Conservation (phyloP, 768 basidiomycete genomes). For the Hericium erinaceus region DNA sequence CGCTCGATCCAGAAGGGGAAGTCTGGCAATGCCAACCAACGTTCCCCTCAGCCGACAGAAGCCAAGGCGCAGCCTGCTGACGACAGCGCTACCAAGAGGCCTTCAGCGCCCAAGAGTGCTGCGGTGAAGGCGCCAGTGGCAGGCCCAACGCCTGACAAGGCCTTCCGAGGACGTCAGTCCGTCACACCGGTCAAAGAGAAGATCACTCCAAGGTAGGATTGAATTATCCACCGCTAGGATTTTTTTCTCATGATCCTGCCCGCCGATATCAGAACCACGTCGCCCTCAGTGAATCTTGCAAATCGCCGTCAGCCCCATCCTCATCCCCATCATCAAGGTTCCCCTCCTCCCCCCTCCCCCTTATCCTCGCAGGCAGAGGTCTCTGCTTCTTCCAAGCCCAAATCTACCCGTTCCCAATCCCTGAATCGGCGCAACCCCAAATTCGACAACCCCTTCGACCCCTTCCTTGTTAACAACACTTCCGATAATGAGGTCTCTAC, state of each 20-base stretch:
- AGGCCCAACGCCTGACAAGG: conserved; percentile 18
- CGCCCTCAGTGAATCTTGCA: conserved; percentile 31
- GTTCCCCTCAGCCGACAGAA: conserved; percentile 19
- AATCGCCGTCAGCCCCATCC: conserved; percentile 36
- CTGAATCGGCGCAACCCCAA: conserved; percentile 27
- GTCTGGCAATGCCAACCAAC: conserved; percentile 12
- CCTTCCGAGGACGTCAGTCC: conserved; percentile 23
- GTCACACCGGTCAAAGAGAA: conserved; percentile 36
- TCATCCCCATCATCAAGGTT: conserved; percentile 52
- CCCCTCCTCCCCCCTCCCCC: conserved; percentile 37
- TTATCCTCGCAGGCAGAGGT: conserved; percentile 63
- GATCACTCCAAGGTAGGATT: conserved; percentile 30
- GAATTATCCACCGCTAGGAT: neutral
- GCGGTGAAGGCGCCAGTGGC: conserved; percentile 5
- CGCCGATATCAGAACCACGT: conserved; percentile 31
- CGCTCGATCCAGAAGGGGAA: conserved; percentile 30
- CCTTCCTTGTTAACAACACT: conserved; percentile 40
- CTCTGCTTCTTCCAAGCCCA: conserved; percentile 16
- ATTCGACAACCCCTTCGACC: conserved; percentile 36
- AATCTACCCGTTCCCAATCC: conserved; percentile 18
- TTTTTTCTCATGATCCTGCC: neutral
- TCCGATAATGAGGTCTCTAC: conserved; percentile 24
- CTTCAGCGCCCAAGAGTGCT: conserved; percentile 17
- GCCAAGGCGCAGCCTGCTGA: conserved; percentile 21
- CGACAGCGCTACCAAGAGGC: conserved; percentile 20